phyloP scores from a whole-genome alignment of 805 yeast species.

The Cephaloascus albidus region DNA sequence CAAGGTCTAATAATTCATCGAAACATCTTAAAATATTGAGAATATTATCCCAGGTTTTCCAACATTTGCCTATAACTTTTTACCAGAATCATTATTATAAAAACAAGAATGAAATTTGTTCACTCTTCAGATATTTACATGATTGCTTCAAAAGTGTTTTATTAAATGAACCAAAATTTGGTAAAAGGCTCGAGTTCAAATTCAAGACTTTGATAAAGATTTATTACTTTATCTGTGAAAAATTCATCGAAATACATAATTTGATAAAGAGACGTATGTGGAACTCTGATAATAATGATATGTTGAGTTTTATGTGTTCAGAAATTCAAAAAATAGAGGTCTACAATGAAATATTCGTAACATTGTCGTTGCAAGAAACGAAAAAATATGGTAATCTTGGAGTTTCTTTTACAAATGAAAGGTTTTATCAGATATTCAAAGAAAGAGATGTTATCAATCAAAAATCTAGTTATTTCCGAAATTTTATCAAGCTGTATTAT shows the following conservation, averaged over 20 bases:
- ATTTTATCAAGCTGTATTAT: neutral
- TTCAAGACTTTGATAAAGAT: neutral
- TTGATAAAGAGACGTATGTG: too few species aligned
- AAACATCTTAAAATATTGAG: too few species aligned
- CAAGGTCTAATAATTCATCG: neutral
- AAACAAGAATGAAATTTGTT: too few species aligned
- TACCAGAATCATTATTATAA: neutral
- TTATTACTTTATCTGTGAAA: neutral
- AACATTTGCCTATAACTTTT: neutral
- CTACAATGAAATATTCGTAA: too few species aligned
- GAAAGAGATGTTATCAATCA: neutral
- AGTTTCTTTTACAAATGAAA: too few species aligned
- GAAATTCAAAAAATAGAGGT: neutral
- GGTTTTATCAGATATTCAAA: neutral
- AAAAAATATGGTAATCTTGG: too few species aligned
- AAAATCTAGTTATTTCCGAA: too few species aligned
- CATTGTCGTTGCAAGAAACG: neutral
- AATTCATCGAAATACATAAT: neutral
- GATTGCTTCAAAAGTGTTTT: neutral
- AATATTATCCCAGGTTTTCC: neutral
- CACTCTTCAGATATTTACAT: neutral
- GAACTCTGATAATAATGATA: too few species aligned
- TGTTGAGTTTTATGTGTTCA: too few species aligned
- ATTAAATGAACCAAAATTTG: neutral
- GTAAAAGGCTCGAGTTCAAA: too few species aligned